Conservation (phyloP, 441 rosid genomes). For the Erodium texanum region DNA sequence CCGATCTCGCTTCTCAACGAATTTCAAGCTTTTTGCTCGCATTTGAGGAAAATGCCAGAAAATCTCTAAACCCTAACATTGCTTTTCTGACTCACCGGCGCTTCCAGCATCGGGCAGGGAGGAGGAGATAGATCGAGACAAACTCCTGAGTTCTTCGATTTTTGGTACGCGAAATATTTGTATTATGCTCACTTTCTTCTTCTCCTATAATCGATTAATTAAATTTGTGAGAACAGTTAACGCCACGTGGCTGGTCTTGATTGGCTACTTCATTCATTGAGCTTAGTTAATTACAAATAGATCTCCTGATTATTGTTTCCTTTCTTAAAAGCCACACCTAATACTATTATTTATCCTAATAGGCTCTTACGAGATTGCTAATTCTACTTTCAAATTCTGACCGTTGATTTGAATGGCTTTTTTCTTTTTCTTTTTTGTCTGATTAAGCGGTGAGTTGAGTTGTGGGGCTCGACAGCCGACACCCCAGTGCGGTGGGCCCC, state of each 20-base stretch:
- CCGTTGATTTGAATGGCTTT: constrained; percentile 3
- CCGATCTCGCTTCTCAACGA: not conserved
- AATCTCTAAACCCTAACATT: not conserved
- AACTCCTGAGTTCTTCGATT: not conserved
- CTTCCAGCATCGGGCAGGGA: not conserved
- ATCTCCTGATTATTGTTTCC: not conserved
- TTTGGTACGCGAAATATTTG: not conserved
- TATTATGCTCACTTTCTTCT: not conserved
- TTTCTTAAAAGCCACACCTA: not conserved
- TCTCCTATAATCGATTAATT: not conserved
- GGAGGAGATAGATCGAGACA: not conserved
- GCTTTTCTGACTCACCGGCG: not conserved
- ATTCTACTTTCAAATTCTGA: not conserved
- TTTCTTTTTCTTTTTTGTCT: not conserved
- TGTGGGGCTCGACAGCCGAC: too few species aligned
- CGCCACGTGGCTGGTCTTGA: not conserved
- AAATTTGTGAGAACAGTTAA: too few species aligned
- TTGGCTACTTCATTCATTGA: not conserved
- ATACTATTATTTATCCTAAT: not conserved
- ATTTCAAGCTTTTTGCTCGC: not conserved
- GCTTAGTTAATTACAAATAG: not conserved
- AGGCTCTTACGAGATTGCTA: not conserved
- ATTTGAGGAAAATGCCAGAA: too few species aligned
- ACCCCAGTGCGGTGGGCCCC: not conserved
- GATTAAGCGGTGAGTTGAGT: not conserved